Percentiles rank a stretch among this genome's conserved stretches.
These are phyloP conservation scores for Chlamydomonas incerta DNA, from an alignment of 139 green algal species.

Conservation along the genomic window DNA sequence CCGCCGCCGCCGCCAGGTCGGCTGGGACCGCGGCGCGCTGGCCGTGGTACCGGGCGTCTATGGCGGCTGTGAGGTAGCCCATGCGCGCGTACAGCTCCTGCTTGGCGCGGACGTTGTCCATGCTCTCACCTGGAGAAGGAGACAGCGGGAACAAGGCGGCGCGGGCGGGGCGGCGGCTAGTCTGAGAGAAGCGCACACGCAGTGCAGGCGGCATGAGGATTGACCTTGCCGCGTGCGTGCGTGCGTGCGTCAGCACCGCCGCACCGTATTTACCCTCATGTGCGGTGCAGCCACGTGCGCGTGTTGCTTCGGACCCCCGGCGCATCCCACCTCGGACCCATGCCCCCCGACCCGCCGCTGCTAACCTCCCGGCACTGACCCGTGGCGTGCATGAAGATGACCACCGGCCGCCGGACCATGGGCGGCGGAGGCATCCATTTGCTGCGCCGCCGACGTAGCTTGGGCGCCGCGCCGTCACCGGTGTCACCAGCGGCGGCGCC, in stretches of 20 bases:
- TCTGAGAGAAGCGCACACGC: too few relatives aligned
- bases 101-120: constrained; percentile 43
- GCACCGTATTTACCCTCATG: too few relatives aligned
- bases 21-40: constrained; percentile 20
- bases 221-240: too few relatives aligned
- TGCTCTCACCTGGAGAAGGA: constrained; percentile 58
- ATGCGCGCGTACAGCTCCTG: constrained; percentile 55
- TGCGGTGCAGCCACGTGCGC: not conserved
- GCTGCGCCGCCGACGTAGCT: not conserved
- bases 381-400: constrained; percentile 59
- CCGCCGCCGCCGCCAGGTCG: not conserved
- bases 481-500: not conserved
- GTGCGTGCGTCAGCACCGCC: too few relatives aligned
- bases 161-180: too few relatives aligned
- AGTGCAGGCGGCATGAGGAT: not conserved
- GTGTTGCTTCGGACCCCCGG: not conserved
- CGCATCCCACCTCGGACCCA: not conserved
- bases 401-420: not conserved
- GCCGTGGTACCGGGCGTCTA: constrained; percentile 76
- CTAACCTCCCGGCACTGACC: too few relatives aligned
- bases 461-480: not conserved
- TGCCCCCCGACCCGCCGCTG: not conserved
- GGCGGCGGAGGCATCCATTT: not conserved
- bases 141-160: too few relatives aligned
- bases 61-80: constrained; percentile 68